A percentile compares a stretch with the other conserved stretches of the same genome.
Conservation (phyloP, 2,329 filamentous ascomycete genomes). For the Trichoderma koningii region DNA sequence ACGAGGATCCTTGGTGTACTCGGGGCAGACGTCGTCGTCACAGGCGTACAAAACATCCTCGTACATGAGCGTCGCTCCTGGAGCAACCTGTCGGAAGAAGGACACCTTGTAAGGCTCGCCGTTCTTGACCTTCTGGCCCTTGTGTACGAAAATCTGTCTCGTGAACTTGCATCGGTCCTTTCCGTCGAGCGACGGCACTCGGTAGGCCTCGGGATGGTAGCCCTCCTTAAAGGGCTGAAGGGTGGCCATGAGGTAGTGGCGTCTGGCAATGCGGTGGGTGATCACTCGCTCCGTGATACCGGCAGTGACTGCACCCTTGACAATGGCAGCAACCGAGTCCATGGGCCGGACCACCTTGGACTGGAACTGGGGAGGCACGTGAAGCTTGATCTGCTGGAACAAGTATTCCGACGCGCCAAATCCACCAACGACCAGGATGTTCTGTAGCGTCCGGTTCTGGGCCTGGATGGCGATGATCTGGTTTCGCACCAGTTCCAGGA, state of each 20-base stretch:
- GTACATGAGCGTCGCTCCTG: slow-evolving; percentile 97
- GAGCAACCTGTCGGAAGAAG: slow-evolving; percentile 97
- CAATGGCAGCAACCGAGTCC: slow-evolving; percentile 98
- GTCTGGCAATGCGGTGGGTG: slow-evolving; percentile 93
- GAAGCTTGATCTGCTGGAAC: slow-evolving; percentile 98
- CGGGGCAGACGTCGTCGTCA: slow-evolving; percentile 95
- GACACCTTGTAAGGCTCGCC: slow-evolving; percentile 98
- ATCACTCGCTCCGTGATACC: slow-evolving; percentile 97
- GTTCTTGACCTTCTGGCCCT: slow-evolving; percentile 98
- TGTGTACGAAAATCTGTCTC: slow-evolving; percentile 96
- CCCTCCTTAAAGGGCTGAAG: slow-evolving; percentile 98
- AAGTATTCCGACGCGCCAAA: slow-evolving; percentile 98
- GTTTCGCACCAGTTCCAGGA: slow-evolving; percentile 92
- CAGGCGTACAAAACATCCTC: slow-evolving; percentile 98
- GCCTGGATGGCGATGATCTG: slow-evolving; percentile 99
- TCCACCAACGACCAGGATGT: slow-evolving; percentile 94
- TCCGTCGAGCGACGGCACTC: slow-evolving; percentile 92
- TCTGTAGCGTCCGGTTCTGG: slow-evolving; percentile 90
- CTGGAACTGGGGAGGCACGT: slow-evolving; percentile 97
- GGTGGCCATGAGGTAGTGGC: slow-evolving; percentile 99
- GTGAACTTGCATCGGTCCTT: slow-evolving; percentile 99
- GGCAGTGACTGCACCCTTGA: slow-evolving; percentile 96
- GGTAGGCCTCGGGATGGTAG: slow-evolving; percentile 96
- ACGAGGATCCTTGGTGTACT: slow-evolving; percentile 99
- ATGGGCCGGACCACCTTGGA: slow-evolving; percentile 97